A percentile compares a stretch with the other conserved stretches of the same genome.
phyloP scores from a whole-genome alignment of 2,329 filamentous ascomycete genomes.

The Emericellopsis atlantica region DNA sequence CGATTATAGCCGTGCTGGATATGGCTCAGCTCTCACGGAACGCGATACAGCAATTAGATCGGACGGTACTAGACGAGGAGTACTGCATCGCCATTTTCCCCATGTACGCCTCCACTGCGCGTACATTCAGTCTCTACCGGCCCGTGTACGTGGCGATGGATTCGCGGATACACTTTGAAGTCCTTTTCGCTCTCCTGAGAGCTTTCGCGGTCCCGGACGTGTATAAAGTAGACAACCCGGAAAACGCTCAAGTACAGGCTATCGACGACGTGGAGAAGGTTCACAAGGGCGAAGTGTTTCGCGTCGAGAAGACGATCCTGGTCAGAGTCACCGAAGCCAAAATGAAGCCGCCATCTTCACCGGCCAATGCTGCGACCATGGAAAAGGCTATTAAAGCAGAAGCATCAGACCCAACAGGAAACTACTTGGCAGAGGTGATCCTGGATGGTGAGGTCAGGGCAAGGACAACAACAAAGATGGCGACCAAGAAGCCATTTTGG shows the following conservation, averaged over 20 bases:
- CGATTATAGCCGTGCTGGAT: constrained; percentile 70
- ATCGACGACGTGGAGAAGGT: constrained; percentile 23
- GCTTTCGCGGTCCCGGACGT: constrained; percentile 88
- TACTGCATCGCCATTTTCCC: constrained; percentile 94
- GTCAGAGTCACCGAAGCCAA: constrained; percentile 51
- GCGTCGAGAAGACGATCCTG: constrained; percentile 47
- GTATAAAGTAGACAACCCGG: constrained; percentile 49
- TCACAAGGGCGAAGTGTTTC: constrained; percentile 38
- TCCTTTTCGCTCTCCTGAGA: constrained; percentile 87
- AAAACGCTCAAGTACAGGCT: constrained; percentile 28
- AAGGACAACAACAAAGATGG: constrained; percentile 58
- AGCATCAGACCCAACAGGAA: constrained; percentile 33
- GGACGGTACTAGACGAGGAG: constrained; percentile 82
- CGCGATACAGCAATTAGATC: constrained; percentile 81
- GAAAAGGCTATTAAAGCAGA: constrained; percentile 7
- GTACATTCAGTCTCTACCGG: constrained; percentile 63
- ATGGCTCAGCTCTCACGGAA: constrained; percentile 80
- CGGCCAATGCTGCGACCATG: constrained; percentile 9
- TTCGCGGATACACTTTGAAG: constrained; percentile 81
- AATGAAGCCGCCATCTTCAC: constrained; percentile 26
- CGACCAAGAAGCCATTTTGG: constrained; percentile 69
- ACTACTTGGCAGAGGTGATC: constrained; percentile 69
- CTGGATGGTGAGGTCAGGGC: constrained; percentile 70
- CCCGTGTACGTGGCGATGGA: constrained; percentile 85
- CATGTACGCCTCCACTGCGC: constrained; percentile 69